Percentiles rank a stretch among this genome's conserved stretches.
Conservation (phyloP, 2,329 filamentous ascomycete species). For the Penicillium sp. region DNA sequence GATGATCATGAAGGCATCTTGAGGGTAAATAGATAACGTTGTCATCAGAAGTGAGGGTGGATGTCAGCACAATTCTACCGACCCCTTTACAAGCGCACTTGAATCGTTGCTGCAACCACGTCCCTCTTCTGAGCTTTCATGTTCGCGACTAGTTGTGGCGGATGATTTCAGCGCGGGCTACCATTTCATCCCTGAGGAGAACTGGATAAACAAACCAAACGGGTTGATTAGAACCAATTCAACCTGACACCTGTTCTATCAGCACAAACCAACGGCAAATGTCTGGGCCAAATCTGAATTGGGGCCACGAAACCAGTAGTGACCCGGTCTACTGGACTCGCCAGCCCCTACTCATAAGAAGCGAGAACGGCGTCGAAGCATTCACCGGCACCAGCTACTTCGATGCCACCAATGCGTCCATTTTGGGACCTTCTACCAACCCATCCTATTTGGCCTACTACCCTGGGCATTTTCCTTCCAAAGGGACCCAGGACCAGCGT, state of each 20-base stretch:
- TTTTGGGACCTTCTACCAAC: not conserved
- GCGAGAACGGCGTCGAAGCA: not conserved
- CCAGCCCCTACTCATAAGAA: not conserved
- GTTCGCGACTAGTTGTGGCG: not conserved
- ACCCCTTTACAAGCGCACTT: not conserved
- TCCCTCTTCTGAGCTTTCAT: not conserved
- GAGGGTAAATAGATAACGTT: not conserved
- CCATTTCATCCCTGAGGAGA: not conserved
- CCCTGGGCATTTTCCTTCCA: not conserved
- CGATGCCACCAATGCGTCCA: not conserved
- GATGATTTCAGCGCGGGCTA: not conserved
- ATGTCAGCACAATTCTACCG: not conserved
- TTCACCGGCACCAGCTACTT: not conserved
- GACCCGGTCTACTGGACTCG: not conserved
- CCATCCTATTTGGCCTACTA: not conserved
- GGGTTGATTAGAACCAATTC: not conserved
- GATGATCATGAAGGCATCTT: not conserved
- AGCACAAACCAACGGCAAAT: not conserved
- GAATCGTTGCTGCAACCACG: not conserved
- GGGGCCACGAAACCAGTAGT: too few species aligned
- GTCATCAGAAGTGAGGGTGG: not conserved
- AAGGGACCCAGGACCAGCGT: not conserved
- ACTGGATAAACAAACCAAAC: not conserved
- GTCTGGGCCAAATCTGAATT: too few species aligned
- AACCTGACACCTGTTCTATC: not conserved